Conservation (phyloP, 495 filamentous ascomycete genomes). For the Penicillium robsamsonii region DNA sequence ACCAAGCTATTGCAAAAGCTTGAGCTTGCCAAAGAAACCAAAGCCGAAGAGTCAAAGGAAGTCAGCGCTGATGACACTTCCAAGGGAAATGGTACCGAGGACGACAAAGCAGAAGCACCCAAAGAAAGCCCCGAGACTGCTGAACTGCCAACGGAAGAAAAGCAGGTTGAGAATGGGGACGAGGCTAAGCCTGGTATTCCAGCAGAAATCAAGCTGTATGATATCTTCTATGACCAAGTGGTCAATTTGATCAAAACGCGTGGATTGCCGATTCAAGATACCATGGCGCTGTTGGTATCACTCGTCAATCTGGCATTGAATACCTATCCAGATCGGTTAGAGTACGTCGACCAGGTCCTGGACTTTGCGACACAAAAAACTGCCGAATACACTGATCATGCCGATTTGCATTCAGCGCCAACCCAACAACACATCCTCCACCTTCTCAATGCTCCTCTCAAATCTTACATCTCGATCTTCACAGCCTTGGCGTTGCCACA, state of each 20-base stretch:
- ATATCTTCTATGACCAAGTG: constrained; percentile 97
- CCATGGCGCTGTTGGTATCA: constrained; percentile 86
- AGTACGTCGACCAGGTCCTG: constrained; percentile 94
- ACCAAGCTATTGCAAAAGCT: constrained; percentile 72
- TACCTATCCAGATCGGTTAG: constrained; percentile 86
- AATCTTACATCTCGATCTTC: constrained; percentile 87
- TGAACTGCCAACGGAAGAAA: constrained; percentile 18
- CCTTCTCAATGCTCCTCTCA: constrained; percentile 82
- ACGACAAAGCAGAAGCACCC: constrained; percentile 34
- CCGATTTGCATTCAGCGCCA: constrained; percentile 84
- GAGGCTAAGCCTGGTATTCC: constrained; percentile 64
- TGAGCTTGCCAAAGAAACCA: constrained; percentile 61
- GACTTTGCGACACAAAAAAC: constrained; percentile 87
- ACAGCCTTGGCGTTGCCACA: constrained; percentile 88
- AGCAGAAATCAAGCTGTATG: constrained; percentile 84
- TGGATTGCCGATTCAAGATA: constrained; percentile 89
- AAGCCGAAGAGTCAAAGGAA: constrained; percentile 37
- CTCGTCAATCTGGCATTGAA: constrained; percentile 90
- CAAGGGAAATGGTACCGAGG: constrained; percentile 46
- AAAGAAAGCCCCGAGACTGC: constrained; percentile 23
- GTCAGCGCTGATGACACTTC: constrained; percentile 30
- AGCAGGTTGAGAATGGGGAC: constrained; percentile 19
- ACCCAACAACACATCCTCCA: constrained; percentile 86
- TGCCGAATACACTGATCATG: constrained; percentile 83
- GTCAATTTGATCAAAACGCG: constrained; percentile 88